Base-by-base conservation (phyloP, 176 grass and related monocot species). In the Carex kokanica region DNA sequence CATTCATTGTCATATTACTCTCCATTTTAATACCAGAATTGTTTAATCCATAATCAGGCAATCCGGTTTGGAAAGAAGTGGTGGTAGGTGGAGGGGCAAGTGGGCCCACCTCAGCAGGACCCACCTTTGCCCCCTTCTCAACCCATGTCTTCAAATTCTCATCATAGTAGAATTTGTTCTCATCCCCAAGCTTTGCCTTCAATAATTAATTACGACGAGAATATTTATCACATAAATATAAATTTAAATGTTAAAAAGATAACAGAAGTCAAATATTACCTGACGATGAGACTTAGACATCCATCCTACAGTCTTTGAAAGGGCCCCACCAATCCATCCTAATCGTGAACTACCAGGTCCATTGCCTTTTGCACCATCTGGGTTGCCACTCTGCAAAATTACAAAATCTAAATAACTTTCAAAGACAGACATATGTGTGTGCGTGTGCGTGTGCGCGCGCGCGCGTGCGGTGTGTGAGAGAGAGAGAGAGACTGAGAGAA, bases 131-230 rank as follows among this genome's bases (percentile, higher is more conserved):
- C 82, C 96, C 96, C 88, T 99, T 91, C 85, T 99, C 93, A 49
- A 99, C 96, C 96, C 96, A 99, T 81, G 88, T 92, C 85, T 95
- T 99, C 60, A 99, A 78, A 56, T 95, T 93, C 41, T 92, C 96
- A 31, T 99, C 91, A 60, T 99, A 99, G 83, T 99, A 99, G 75
- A 99, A 99, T 87, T 91, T 99, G 77, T 99, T 99, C 60, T 86
- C 82, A 32, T 99, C 86, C 70, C 96, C 96, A 68, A 99, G 87
- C 82, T 95, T 99, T 68, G 93, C 96, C 96, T 99, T 88, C 47
- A 51, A 79, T 59, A 47, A 81, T 60, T 86, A 66, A 66, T 78
- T 78, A 84, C 18, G 83, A 25, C 82, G 59, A 61, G 21, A 78
- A 15, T n/a, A 66, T 85, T 32, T 47, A 84, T 71, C 34, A 81